Conservation (phyloP, 768 basidiomycete genomes). For the Auriscalpium vulgare region DNA sequence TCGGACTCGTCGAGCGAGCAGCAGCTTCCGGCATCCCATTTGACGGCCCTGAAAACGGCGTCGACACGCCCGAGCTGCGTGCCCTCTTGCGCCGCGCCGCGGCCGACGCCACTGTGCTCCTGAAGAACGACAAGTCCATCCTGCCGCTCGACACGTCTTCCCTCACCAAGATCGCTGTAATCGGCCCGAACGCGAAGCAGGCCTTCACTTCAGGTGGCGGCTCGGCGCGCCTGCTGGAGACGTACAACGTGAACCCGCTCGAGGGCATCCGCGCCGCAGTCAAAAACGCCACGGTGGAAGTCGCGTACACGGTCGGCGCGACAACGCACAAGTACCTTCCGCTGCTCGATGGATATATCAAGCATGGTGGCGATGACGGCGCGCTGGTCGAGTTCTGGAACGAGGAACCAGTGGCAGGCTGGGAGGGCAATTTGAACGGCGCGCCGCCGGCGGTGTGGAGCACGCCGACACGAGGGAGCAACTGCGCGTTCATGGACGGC, state of each 20-base stretch:
- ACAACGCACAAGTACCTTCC: conserved; percentile 42
- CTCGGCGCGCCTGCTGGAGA: conserved; percentile 42
- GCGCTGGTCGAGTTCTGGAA: conserved; percentile 39
- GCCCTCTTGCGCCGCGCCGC: conserved; percentile 42
- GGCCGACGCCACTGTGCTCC: conserved; percentile 46
- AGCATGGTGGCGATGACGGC: conserved; percentile 19
- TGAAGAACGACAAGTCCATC: conserved; percentile 49
- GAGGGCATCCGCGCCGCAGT: conserved; percentile 35
- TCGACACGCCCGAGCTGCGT: conserved; percentile 41
- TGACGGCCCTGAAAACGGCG: conserved; percentile 35
- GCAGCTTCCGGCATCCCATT: conserved; percentile 48
- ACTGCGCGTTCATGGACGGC: conserved; percentile 34
- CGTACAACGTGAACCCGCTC: conserved; percentile 51
- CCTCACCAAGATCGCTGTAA: conserved; percentile 44
- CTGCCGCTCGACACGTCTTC: conserved; percentile 32
- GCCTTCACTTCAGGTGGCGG: conserved; percentile 52
- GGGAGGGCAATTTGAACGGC: conserved; percentile 11
- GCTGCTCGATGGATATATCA: conserved; percentile 39
- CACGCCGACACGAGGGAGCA: conserved; percentile 28
- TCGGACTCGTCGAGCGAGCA: conserved; percentile 41
- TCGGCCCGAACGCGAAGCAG: conserved; percentile 53
- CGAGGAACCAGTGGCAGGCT: conserved; percentile 16
- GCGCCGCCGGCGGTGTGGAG: conserved; percentile 25
- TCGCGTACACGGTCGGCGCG: conserved; percentile 24
- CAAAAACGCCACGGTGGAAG: background rate